Percentiles rank a stretch among this genome's conserved stretches.
phyloP scores from a whole-genome alignment of 2,329 filamentous ascomycete genomes.

The Beauveria pseudobassiana region DNA sequence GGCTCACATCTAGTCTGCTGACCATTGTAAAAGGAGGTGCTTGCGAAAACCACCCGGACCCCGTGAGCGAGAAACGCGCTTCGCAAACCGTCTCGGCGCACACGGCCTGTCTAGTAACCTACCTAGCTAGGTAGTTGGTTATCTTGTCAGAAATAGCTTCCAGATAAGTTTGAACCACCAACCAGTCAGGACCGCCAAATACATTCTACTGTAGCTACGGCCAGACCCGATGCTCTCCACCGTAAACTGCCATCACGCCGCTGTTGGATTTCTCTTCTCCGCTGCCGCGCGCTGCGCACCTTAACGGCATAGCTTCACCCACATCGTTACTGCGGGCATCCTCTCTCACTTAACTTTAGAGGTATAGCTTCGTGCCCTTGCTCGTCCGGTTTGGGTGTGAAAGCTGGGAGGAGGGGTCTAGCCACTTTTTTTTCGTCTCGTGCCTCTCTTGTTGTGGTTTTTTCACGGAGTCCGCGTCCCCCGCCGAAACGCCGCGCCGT shows the following conservation, averaged over 20 bases:
- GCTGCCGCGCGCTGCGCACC: slow-evolving; percentile 3
- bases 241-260: neutral
- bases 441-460: neutral
- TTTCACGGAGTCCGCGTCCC: neutral
- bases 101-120: too few relatives aligned
- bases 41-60: too few relatives aligned
- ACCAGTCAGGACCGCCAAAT: too few relatives aligned
- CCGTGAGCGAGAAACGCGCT: too few relatives aligned
- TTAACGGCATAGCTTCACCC: slow-evolving; percentile 13
- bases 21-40: too few relatives aligned
- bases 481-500: slow-evolving; percentile 7
- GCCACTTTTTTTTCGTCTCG: neutral
- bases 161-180: too few relatives aligned
- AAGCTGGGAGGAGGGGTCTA: neutral
- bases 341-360: slow-evolving; percentile 11
- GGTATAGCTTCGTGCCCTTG: slow-evolving; percentile 10
- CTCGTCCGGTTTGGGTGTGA: neutral
- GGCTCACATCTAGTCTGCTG: too few relatives aligned
- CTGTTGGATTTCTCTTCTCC: neutral
- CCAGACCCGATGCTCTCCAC: too few relatives aligned
- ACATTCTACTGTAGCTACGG: too few relatives aligned
- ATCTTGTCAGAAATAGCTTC: too few relatives aligned
- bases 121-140: too few relatives aligned
- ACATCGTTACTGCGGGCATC: neutral
- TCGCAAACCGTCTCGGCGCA: too few relatives aligned